Evolutionary conservation across 345 rosid species (phyloP), one percentile per base, ranked within the genome.

Genomic region (Euclidium syriacum): DNA sequence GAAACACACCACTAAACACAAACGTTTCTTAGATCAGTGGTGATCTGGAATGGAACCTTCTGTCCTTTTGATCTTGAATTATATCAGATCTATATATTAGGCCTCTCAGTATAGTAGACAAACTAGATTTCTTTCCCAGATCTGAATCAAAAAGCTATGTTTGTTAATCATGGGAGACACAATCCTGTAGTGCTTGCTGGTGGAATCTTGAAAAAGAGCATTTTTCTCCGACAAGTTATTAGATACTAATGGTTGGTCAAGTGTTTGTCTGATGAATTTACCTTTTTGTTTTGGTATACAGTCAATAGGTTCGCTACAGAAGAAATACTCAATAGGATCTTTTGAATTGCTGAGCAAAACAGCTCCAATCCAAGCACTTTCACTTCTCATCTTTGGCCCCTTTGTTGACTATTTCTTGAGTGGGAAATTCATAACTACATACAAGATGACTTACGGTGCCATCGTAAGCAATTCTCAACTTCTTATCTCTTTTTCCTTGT

Each of bases 351-450:
- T 92, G 64, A 88, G 96, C 71, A 87, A 77, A 77, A 92, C 96
- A 25, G 98, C 98, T 29, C 98, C 98, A 38, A 92, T 92, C 68
- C 98, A 92, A 83, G 96, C 96, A n/a, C n/a, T 83, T 35, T 92
- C 95, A 57, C 98, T 92, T 19, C 88, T 92, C 63, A 38, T 85
- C 58, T 56, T 88, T 16, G 98, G 98, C 32, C 98, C 98, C 4
- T 86, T 88, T 48, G 60, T 83, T 23, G 98, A 92, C 65, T 88
- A 81, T 78, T 77, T 22, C 67, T 89, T 92, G 26, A 85, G 73
- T n/a, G 88, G 85, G 29, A 82, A 75, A 61, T 80, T 85, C 44
- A 58, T 88, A 25, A 69, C 79, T 32, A 81, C 71, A 54, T 92
- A 92, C 73, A 82, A 83, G 76, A 70, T 85, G 81, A 75, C 95